Evolutionary conservation across 805 yeast genomes (phyloP).

Genomic region (Saccharomycopsis fermentans): DNA sequence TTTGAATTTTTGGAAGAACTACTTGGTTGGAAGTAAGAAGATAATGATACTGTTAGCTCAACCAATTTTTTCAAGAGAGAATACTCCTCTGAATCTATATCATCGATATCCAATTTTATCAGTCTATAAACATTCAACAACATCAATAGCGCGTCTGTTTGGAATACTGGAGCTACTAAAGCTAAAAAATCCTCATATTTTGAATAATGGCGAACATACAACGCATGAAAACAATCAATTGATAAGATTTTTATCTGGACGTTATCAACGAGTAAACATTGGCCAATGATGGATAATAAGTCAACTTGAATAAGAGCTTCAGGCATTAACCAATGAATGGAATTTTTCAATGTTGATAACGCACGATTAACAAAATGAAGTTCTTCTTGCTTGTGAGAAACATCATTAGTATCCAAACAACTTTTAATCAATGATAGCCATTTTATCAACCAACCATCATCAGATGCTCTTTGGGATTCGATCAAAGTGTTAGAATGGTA

Average conservation of each 20-base stretch:
- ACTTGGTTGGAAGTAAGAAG: conserved; percentile 59
- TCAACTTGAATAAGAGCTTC: conserved; percentile 57
- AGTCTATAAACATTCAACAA: conserved; percentile 53
- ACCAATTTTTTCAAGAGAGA: conserved; percentile 81
- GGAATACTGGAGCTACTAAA: conserved; percentile 71
- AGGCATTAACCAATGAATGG: conserved; percentile 87
- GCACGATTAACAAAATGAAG: conserved; percentile 52
- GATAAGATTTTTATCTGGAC: conserved; percentile 70
- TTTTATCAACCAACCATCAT: conserved; percentile 77
- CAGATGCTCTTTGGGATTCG: conserved; percentile 51
- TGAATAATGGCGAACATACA: conserved; percentile 70
- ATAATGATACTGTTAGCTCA: conserved; percentile 82
- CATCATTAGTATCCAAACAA: conserved; percentile 26
- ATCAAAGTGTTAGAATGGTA: conserved; percentile 61
- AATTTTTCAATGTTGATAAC: conserved; percentile 76
- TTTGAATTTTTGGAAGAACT: conserved; percentile 22
- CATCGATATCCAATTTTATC: conserved; percentile 48
- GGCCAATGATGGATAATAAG: conserved; percentile 52
- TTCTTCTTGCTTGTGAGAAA: conserved; percentile 21
- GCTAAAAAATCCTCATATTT: conserved; percentile 60
- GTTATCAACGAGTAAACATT: conserved; percentile 47
- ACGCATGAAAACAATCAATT: conserved; percentile 80
- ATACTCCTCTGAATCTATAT: conserved; percentile 70
- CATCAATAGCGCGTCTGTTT: conserved; percentile 61
- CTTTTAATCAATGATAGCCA: conserved; percentile 54